Evolutionary conservation across 345 rosid species (phyloP).

Genomic region (Melaleuca quinquenervia): DNA sequence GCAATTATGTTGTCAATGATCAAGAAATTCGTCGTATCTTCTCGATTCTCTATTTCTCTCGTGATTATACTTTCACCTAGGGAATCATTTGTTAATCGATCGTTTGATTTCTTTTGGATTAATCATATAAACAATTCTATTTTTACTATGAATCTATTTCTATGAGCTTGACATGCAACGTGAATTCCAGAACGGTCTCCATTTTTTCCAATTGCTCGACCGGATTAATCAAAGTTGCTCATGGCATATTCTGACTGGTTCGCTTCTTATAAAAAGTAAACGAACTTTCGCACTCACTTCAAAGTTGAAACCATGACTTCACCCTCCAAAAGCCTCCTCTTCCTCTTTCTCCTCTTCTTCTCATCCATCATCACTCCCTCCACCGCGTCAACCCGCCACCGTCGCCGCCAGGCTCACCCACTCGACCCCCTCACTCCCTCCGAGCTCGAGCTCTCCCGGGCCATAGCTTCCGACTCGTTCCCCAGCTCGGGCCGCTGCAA

Average conservation of each 20-base stretch:
- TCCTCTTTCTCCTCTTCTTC: background rate
- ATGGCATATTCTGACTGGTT: background rate
- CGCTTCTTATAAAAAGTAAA: background rate
- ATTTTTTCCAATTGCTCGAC: background rate
- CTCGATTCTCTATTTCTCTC: background rate
- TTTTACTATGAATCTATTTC: background rate
- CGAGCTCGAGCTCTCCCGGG: conserved; percentile 43
- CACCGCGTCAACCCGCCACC: conserved; percentile 5
- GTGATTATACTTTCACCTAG: background rate
- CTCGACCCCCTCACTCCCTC: conserved; percentile 49
- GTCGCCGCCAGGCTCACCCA: conserved; percentile 38
- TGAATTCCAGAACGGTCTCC: background rate
- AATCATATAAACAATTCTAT: background rate
- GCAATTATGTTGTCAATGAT: background rate
- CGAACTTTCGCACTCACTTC: background rate
- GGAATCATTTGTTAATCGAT: background rate
- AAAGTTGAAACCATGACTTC: background rate
- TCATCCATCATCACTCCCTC: background rate
- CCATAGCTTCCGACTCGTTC: conserved; percentile 26
- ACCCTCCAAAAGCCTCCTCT: background rate
- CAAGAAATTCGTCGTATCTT: fast-evolving
- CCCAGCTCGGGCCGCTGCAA: conserved; percentile 15
- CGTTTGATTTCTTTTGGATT: background rate
- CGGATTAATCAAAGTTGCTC: background rate
- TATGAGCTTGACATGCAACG: background rate